Evolutionary conservation across 805 yeast species (phyloP), one percentile per base, ranked within the genome.

Genomic region (Candida gorgasii): DNA sequence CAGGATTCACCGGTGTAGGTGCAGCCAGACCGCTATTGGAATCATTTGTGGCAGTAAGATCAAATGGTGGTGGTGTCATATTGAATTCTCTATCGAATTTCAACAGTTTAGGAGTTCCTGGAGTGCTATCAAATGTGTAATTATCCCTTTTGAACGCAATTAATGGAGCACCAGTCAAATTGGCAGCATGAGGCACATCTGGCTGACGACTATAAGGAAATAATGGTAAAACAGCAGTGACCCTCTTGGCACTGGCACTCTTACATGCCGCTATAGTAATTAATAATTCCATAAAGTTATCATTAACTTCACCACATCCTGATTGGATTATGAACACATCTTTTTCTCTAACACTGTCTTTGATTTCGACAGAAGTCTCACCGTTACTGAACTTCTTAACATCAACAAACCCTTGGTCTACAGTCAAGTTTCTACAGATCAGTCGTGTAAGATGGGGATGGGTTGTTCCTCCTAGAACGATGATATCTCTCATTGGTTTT

Each of bases 151-250:
- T 61, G 23, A 59, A 53, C 9, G 58, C 41, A 17, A 65, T 46
- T 14, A 62, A 67, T 7, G 95, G 95, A 1, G 90, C 87, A 9
- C 95, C 93, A 27, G 79, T 76, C 57, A 78, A 76, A 36, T 57
- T 53, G 4, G 69, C 68, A 44, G 86, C 80, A 57, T 85, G 86
- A 23, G 96, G 96, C 27, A 88, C 80, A 63, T 92, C 98, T 3
- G 97, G 95, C 64, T 93, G 99, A 57, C 99, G 77, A 2, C 96
- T 86, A 61, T 93, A 93, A 19, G 98, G 97, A 64, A 93, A 93
- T 47, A 89, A 73, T 3, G 99, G 99, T 62, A 87, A 72, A 22
- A 89, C 96, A 0, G 92, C 96, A 2, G 96, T 88, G 33, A 89
- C 95, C 44, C 92, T 75, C 44, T 79, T 79, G 11, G 97, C 96